Evolutionary conservation across 495 filamentous ascomycete genomes (phyloP), one percentile per base, ranked within the genome.

Genomic region (Hypoxylon crocopeplum): DNA sequence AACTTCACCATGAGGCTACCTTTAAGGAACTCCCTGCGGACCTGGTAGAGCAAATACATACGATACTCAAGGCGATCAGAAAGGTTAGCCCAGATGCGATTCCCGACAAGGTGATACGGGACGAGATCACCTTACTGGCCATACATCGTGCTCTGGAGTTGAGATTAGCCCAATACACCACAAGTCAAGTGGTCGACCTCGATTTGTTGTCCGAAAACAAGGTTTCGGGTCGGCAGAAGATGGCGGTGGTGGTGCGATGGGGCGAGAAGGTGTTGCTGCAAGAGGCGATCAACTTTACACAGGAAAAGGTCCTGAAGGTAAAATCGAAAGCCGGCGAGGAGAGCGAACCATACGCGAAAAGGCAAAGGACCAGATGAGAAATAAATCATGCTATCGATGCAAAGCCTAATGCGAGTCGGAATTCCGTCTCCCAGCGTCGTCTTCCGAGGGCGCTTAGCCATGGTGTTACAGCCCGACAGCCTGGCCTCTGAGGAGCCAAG

Each of bases 231-330:
- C 75, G 88, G 42, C 74, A 62, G 32, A 79, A 69, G 36, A 92
- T 91, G 86, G 92, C 92, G 0, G 63, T 91, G 2, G 76, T 88
- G 56, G 89, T 96, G 29, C 83, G 92, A 39, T 72, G 86, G 29
- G 93, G 92, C 7, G 93, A 97, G 72, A 96, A 95, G 67, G 75
- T 81, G 48, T 76, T 96, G n/a, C 54, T 85, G 69, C 69, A 78
- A 75, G 75, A 75, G 66, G 79, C 76, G 21, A 69, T 70, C 29
- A 68, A 74, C 59, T 69, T 84, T 16, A 32, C 48, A 1, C 53
- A 50, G 45, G 65, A 66, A 34, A 62, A 71, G 38, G 5, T 73
- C 13, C 50, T 66, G 17, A 72, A 72, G 22, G 59, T 71, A 5
- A 61, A 56, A 16, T 68, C 73, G 27, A 66, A 67, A 41, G 65